phyloP scores from a whole-genome alignment of 176 grass and related monocot genomes.

The Poa pratensis region DNA sequence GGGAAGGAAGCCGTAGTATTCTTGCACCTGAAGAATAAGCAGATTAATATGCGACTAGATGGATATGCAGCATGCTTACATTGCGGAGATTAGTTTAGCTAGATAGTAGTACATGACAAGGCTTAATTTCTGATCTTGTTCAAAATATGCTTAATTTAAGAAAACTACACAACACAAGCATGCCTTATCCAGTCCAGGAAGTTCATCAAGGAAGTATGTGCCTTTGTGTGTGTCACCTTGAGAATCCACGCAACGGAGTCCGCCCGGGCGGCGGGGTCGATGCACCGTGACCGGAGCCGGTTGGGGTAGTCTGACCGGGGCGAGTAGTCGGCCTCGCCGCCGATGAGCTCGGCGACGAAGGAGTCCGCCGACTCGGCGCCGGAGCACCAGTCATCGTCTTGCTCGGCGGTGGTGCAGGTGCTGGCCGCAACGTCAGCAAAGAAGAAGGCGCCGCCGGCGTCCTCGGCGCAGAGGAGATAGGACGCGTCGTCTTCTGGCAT shows the following conservation, averaged over 20 bases:
- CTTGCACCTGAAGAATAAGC: constrained; percentile 60
- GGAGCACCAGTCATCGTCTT: constrained; percentile 41
- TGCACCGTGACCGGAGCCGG: constrained; percentile 68
- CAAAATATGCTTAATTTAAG: not conserved
- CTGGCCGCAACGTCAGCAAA: constrained; percentile 19
- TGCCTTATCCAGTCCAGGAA: not conserved
- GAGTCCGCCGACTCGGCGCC: constrained; percentile 22
- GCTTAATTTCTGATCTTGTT: not conserved
- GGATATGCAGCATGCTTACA: constrained; percentile 3
- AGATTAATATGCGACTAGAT: not conserved
- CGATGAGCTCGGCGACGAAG: constrained; percentile 70
- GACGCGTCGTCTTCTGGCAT: constrained; percentile 62
- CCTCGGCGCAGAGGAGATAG: constrained; percentile 80
- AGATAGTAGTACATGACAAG: not conserved
- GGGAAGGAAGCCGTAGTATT: constrained; percentile 74
- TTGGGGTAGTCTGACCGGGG: constrained; percentile 66
- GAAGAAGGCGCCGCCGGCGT: constrained; percentile 55
- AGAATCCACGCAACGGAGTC: constrained; percentile 86
- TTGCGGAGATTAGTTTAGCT: not conserved
- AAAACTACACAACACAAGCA: not conserved
- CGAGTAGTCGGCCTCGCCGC: constrained; percentile 66
- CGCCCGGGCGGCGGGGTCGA: constrained; percentile 68
- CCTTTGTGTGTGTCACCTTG: constrained; percentile 56
- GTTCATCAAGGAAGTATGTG: constrained; percentile 9
- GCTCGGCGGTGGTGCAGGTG: not conserved